These are phyloP conservation scores for Metarhizium brunneum DNA, from an alignment of 2,329 filamentous ascomycete genomes.

Conservation along the genomic window DNA sequence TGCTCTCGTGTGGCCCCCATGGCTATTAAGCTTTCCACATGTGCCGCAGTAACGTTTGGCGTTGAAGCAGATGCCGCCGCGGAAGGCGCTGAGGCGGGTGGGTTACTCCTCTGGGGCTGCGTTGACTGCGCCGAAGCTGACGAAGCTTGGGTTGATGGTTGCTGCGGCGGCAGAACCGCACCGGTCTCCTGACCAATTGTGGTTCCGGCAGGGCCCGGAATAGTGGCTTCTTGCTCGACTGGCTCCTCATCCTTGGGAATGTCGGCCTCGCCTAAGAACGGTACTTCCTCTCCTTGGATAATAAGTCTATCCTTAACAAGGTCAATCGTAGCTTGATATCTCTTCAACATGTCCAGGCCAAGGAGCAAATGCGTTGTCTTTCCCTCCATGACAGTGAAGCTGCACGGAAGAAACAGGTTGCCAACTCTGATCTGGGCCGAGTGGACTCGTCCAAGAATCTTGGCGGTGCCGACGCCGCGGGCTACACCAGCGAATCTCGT, in stretches of 20 bases:
- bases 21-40: constrained; percentile 65
- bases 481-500: constrained; percentile 86
- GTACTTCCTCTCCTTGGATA: constrained; percentile 80
- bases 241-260: constrained; percentile 81
- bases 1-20: constrained; percentile 70
- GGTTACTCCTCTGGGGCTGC: constrained; percentile 11
- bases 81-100: constrained; percentile 16
- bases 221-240: constrained; percentile 68
- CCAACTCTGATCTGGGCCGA: constrained; percentile 93
- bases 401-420: constrained; percentile 76
- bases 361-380: constrained; percentile 91
- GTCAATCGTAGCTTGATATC: constrained; percentile 89
- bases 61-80: constrained; percentile 10
- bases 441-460: constrained; percentile 90
- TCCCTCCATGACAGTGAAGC: constrained; percentile 98
- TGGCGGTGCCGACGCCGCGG: constrained; percentile 86
- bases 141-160: constrained; percentile 10
- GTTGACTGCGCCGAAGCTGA: constrained; percentile 10
- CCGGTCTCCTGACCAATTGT: constrained; percentile 79
- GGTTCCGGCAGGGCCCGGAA: constrained; percentile 80
- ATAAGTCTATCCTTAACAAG: constrained; percentile 74
- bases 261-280: constrained; percentile 85
- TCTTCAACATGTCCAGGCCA: constrained; percentile 92
- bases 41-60: constrained; percentile 45
- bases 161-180: constrained; percentile 43